Evolutionary conservation across 257 asterid species (phyloP).

Genomic region (Mitragyna speciosa): DNA sequence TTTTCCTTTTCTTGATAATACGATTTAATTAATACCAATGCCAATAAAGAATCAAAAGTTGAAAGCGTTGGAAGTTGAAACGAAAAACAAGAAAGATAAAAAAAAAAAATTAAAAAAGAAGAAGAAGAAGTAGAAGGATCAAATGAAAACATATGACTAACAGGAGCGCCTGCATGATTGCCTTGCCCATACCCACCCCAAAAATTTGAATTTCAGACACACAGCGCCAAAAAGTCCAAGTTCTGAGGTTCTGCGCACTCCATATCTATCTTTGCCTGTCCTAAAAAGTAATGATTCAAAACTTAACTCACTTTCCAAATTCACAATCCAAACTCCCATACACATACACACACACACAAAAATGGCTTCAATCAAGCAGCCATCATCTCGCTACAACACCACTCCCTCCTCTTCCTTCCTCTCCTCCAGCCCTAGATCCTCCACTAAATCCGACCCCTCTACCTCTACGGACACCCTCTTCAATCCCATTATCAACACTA

Average conservation of each 20-base stretch:
- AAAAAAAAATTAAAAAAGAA: no score
- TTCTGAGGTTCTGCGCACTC: no score
- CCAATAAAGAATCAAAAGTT: no score
- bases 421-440: constrained; percentile 42
- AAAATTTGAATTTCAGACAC: constrained; percentile 33
- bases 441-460: constrained; percentile 69
- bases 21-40: no score
- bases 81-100: no score
- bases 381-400: constrained; percentile 69
- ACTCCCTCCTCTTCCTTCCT: constrained; percentile 17
- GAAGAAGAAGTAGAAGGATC: no score
- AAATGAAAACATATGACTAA: no score
- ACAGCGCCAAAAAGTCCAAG: constrained; percentile 28
- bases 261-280: background rate
- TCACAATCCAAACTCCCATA: constrained; percentile 20
- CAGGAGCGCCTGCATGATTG: background rate
- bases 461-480: constrained; percentile 51
- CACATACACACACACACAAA: background rate
- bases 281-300: background rate
- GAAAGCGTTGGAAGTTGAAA: no score
- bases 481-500: no score
- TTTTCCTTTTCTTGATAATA: no score
- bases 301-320: background rate
- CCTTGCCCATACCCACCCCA: background rate
- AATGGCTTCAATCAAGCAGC: constrained; percentile 68